phyloP scores from a whole-genome alignment of 371 early-diverging fungal genomes.

The Zancudomyces culisetae region DNA sequence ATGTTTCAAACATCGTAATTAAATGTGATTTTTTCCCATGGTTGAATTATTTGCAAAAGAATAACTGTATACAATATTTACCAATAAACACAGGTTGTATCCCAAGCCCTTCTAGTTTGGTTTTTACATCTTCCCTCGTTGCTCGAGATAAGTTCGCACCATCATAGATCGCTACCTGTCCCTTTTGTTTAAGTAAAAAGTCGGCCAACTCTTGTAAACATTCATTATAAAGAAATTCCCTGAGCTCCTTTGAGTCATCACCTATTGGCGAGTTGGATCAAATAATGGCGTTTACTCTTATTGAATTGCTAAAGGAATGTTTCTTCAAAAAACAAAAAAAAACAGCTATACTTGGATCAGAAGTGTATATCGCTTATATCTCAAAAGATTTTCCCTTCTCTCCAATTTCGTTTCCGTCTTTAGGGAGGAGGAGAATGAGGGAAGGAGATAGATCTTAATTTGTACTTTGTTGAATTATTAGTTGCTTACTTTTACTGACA shows the following conservation, averaged over 20 bases:
- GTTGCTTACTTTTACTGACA: conserved; percentile 17
- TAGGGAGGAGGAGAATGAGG: no score
- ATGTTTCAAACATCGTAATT: neutral
- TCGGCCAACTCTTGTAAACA: conserved; percentile 68
- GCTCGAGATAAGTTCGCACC: conserved; percentile 76
- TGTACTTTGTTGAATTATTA: no score
- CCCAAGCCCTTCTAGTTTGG: conserved; percentile 34
- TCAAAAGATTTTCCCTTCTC: no score
- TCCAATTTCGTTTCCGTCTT: no score
- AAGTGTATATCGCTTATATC: no score
- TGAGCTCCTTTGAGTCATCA: conserved; percentile 29
- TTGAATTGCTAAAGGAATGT: no score
- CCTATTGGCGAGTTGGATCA: no score
- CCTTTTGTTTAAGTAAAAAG: conserved; percentile 53
- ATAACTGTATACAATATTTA: conserved; percentile 4
- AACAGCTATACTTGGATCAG: no score
- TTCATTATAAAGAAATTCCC: conserved; percentile 38
- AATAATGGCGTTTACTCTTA: no score
- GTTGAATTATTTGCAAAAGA: neutral
- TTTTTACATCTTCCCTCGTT: conserved; percentile 45
- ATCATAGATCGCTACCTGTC: conserved; percentile 80
- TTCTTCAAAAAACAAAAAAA: no score
- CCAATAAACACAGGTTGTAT: conserved; percentile 47
- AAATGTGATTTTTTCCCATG: no score
- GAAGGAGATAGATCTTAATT: no score